These are phyloP conservation scores for Trematosphaeria pertusa DNA, from an alignment of 2,329 filamentous ascomycete species.

Conservation along the genomic window DNA sequence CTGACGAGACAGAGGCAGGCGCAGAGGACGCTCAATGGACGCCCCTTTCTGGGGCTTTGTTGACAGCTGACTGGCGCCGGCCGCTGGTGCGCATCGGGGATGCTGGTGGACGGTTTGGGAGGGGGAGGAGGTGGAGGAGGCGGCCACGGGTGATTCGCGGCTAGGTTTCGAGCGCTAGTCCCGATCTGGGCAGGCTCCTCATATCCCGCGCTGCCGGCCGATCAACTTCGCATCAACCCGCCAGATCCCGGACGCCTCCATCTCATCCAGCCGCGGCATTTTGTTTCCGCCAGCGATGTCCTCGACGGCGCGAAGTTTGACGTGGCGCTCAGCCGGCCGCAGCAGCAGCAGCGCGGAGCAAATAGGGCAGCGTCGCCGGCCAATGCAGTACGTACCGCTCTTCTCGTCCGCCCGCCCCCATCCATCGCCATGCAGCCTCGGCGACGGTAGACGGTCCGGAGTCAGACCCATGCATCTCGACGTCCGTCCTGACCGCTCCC, in stretches of 20 bases:
- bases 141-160: constrained; percentile 34
- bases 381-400: no score
- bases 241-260: constrained; percentile 19
- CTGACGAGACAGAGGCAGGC: neutral
- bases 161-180: constrained; percentile 35
- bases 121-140: constrained; percentile 30
- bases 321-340: no score
- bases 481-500: constrained; percentile 15
- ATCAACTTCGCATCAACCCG: constrained; percentile 36
- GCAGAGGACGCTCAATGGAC: constrained; percentile 15
- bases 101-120: constrained; percentile 31
- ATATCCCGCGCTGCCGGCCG: constrained; percentile 38
- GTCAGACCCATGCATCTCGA: neutral
- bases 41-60: constrained; percentile 26
- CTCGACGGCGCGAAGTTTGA: no score
- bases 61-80: constrained; percentile 39
- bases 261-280: constrained; percentile 19
- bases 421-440: neutral
- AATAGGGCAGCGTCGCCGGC: no score
- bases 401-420: neutral
- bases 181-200: constrained; percentile 27
- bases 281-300: constrained; percentile 19
- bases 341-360: no score
- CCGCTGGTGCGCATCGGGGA: constrained; percentile 6
- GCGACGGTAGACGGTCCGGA: neutral